Percentiles rank a stretch among this genome's conserved stretches.
phyloP scores from a whole-genome alignment of 2,329 filamentous ascomycete species.

The Lasiodiplodia sp. region DNA sequence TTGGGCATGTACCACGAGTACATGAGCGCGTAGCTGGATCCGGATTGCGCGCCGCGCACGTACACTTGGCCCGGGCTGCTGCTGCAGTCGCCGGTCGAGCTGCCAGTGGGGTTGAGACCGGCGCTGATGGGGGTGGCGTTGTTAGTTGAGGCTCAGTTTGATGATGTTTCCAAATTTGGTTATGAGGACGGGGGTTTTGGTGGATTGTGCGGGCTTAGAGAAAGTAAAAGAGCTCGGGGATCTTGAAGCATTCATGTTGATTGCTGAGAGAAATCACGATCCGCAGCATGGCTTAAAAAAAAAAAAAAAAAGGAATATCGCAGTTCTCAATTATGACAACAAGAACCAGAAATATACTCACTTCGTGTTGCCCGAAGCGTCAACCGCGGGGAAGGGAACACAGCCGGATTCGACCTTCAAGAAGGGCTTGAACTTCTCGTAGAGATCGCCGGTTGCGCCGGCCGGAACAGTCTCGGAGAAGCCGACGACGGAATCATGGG shows the following conservation, averaged over 20 bases:
- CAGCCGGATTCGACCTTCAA: slow-evolving; percentile 67
- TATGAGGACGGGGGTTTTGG: background rate
- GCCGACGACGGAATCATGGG: slow-evolving; percentile 58
- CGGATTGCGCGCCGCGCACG: slow-evolving; percentile 52
- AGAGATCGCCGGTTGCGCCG: slow-evolving; percentile 52
- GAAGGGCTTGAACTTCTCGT: slow-evolving; percentile 64
- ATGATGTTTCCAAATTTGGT: background rate
- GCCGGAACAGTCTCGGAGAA: slow-evolving; percentile 62
- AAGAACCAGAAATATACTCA: slow-evolving; percentile 40
- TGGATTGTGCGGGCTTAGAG: too few relatives aligned
- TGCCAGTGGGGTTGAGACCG: slow-evolving; percentile 53
- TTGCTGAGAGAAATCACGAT: too few relatives aligned
- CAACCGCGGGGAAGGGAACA: slow-evolving; percentile 69
- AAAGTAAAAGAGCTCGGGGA: too few relatives aligned
- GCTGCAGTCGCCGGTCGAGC: slow-evolving; percentile 49
- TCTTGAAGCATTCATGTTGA: too few relatives aligned
- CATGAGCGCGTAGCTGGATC: slow-evolving; percentile 57
- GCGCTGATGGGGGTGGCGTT: slow-evolving; percentile 42
- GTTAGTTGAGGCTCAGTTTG: background rate
- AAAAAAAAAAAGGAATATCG: too few relatives aligned
- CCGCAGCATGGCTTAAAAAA: too few relatives aligned
- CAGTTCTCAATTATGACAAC: background rate
- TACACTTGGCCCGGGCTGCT: slow-evolving; percentile 61
- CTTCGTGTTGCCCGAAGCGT: slow-evolving; percentile 64
- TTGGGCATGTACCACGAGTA: slow-evolving; percentile 63